Conservation (phyloP, 441 rosid species). For the Macaranga tanarius region DNA sequence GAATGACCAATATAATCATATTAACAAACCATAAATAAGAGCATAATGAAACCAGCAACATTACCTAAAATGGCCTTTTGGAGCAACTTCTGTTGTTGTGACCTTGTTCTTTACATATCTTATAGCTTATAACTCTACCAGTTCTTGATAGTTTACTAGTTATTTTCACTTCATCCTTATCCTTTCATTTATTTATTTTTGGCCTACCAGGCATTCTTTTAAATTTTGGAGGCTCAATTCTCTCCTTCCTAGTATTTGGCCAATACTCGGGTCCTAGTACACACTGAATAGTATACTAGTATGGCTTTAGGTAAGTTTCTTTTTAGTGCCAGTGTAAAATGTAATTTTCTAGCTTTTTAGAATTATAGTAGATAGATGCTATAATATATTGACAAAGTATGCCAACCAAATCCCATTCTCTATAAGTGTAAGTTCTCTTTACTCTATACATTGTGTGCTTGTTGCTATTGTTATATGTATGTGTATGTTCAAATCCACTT, state of each 20-base stretch:
- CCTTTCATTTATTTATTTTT: background rate
- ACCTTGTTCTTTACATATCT: background rate
- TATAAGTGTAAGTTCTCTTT: background rate
- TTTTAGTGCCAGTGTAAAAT: background rate
- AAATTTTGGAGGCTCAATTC: background rate
- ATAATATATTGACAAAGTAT: background rate
- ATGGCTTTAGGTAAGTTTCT: background rate
- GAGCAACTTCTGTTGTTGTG: background rate
- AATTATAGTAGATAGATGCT: background rate
- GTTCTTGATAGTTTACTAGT: background rate
- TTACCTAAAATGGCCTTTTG: background rate
- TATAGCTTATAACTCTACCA: background rate
- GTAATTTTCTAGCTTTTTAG: background rate
- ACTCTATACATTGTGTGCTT: background rate
- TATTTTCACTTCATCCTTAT: background rate
- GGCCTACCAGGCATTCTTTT: background rate
- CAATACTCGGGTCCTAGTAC: background rate
- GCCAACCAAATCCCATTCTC: background rate
- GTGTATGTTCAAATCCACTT: background rate
- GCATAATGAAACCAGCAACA: no score
- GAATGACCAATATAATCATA: no score
- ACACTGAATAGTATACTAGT: background rate
- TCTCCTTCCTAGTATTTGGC: background rate
- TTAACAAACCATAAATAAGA: no score
- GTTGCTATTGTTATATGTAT: background rate